Base-by-base conservation (phyloP, 169 alveolate genomes). In the Miamiensis avidus region DNA sequence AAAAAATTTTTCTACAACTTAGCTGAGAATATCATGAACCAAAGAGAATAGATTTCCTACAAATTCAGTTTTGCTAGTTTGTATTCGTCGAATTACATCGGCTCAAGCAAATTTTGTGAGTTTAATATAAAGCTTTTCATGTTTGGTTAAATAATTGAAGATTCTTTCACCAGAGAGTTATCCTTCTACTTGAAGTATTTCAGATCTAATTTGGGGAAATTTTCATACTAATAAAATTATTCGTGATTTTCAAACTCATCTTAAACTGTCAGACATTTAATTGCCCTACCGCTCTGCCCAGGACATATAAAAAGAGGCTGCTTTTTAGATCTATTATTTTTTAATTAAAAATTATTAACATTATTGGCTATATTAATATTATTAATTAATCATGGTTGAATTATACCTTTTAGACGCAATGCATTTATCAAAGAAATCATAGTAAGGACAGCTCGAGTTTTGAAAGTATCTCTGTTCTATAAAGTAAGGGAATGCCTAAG, bases 21-120 rank as follows among this genome's bases (percentile, higher is more conserved):
- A 30, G 82, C 73, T 25, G 88, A 74, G 65, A 90, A 83, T 32
- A 87, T 76, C 15, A 81, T 31, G 82, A 87, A 87, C 94, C 94
- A 90, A 25, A 90, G 65, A 20, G 83, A 34, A 65, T 84, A 87
- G 6, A 90, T 84, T 11, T 76, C 74, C 79, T 90, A 92, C 31
- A 29, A 65, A 0, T 84, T 30, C 69, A 74, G 87, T 74, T 84
- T 83, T 25, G 87, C 94, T 91, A 90, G 87, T 65, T 88, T 32
- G 34, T 78, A 33, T 78, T 78, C 83, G 34, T 78, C 83, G 29
- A 78, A 78, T 31, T 33, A 15, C 20, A 26, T 78, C 29, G 29
- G 28, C 29, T 78, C 83, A 33, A 31, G 34, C n/a, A 33, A 26
- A 6, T 78, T 74, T 34, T 33, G 32, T 78, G 32, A 69, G 33